Evolutionary conservation across 345 rosid species (phyloP).

Genomic region (Viola odorata): DNA sequence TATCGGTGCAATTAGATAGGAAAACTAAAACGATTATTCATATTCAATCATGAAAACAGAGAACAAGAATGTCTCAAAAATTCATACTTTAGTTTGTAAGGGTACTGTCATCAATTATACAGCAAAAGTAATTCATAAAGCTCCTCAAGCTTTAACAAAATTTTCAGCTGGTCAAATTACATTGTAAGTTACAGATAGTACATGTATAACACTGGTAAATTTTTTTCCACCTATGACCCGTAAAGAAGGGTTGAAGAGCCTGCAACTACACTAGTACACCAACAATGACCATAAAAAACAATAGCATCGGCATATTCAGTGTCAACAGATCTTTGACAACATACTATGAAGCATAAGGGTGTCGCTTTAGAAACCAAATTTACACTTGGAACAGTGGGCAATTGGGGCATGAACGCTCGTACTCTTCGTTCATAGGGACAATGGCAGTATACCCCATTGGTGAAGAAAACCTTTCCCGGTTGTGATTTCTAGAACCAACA

Average conservation of each 20-base stretch:
- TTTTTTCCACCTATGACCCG: constrained; percentile 6
- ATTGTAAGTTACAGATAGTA: too few species aligned
- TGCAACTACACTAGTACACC: constrained; percentile 11
- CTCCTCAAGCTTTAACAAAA: too few species aligned
- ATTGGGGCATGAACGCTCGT: background rate
- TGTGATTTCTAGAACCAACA: constrained; percentile 80
- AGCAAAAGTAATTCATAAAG: too few species aligned
- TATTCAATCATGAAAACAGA: too few species aligned
- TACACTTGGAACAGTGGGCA: background rate
- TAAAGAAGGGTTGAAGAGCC: background rate
- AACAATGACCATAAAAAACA: background rate
- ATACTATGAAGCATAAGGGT: background rate
- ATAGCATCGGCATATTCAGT: background rate
- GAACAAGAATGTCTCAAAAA: too few species aligned
- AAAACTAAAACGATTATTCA: too few species aligned
- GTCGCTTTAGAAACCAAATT: constrained; percentile 12
- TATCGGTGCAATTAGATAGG: too few species aligned
- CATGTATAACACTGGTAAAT: constrained; percentile 6
- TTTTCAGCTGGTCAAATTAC: background rate
- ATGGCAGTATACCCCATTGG: constrained; percentile 82
- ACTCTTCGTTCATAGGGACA: constrained; percentile 31
- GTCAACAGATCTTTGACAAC: background rate
- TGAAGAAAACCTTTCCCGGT: constrained; percentile 93
- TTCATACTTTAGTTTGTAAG: too few species aligned
- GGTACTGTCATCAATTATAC: too few species aligned